Evolutionary conservation across 1,139 yeast species (phyloP), one percentile per base, ranked within the genome.

Genomic region (Saccharomycopsis hybrid): DNA sequence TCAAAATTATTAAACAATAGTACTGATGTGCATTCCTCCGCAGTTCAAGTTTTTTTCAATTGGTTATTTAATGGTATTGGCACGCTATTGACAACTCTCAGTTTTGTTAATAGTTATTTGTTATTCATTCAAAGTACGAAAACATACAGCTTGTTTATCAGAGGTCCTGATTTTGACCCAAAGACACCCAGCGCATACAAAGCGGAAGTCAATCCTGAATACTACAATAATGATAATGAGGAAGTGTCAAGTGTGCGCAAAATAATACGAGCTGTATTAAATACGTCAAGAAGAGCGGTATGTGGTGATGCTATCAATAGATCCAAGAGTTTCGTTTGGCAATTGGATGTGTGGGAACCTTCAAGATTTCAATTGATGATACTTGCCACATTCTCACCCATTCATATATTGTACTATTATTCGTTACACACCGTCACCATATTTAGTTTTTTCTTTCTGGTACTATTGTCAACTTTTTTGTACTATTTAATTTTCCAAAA

Each of bases 281-380:
- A 24, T 8, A 41, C 13, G 9, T 28, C 29, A 9, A 9, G 30
- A 37, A 13, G 11, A 8, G 24, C 5, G 18, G 36, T 24, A n/a
- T 11, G 7, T 31, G 11, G 7, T 18, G 18, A 31, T 11, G 18
- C 9, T 7, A 31, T 31, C 7, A 24, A 36, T 24, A 9, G 55
- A 32, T 44, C 53, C 37, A 58, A 57, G 44, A 67, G 67, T 46
- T 67, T 69, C 44, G 64, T 70, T 2, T 73, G 74, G 70, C 68
- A 69, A 50, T 61, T 73, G 50, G 61, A 62, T 33, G 70, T 67
- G 11, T 68, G 72, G 72, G 54, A 61, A 37, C 72, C 72, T 1
- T 60, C 65, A 1, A 61, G 61, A 41, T 65, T 66, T 46, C 59
- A 60, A 25, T 54, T 68, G 18, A 57, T 57, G 36, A 59, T 60